phyloP scores from a whole-genome alignment of 2,329 filamentous ascomycete species.

The Mycosphaerella arachidis region DNA sequence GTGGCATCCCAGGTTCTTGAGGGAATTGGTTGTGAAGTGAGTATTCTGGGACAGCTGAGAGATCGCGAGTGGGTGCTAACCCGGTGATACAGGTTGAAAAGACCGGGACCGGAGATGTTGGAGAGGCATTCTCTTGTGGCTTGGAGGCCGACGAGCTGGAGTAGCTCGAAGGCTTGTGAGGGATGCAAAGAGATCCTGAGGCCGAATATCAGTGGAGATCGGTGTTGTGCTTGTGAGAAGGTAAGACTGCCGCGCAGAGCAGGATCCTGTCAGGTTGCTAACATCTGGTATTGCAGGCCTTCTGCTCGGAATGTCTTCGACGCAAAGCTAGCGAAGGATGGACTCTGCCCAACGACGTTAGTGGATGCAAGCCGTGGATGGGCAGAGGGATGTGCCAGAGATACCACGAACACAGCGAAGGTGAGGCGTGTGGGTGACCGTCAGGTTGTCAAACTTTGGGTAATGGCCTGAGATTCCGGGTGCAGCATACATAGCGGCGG shows the following conservation, averaged over 20 bases:
- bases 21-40: slow-evolving; percentile 42
- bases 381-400: slow-evolving; percentile 32
- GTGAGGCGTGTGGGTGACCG: slow-evolving; percentile 26
- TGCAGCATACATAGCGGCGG: background rate
- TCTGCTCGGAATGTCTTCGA: slow-evolving; percentile 40
- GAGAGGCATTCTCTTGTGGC: slow-evolving; percentile 39
- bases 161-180: slow-evolving; percentile 35
- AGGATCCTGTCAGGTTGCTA: background rate
- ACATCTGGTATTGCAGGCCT: slow-evolving; percentile 22
- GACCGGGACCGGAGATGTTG: slow-evolving; percentile 36
- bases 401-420: slow-evolving; percentile 36
- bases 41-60: background rate
- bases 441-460: background rate
- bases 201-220: slow-evolving; percentile 35
- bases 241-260: background rate
- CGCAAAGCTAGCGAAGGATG: slow-evolving; percentile 26
- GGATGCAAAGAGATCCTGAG: slow-evolving; percentile 37
- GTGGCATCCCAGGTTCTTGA: slow-evolving; percentile 47
- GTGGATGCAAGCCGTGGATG: slow-evolving; percentile 38
- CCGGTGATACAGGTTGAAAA: background rate
- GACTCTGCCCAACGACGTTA: slow-evolving; percentile 30
- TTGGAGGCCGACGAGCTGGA: slow-evolving; percentile 37
- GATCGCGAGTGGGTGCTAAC: background rate
- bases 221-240: slow-evolving; percentile 39
- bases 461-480: background rate